phyloP scores from a whole-genome alignment of 225 moss, liverwort and hornwort species.

The Bryoerythrophyllum caledonicum region DNA sequence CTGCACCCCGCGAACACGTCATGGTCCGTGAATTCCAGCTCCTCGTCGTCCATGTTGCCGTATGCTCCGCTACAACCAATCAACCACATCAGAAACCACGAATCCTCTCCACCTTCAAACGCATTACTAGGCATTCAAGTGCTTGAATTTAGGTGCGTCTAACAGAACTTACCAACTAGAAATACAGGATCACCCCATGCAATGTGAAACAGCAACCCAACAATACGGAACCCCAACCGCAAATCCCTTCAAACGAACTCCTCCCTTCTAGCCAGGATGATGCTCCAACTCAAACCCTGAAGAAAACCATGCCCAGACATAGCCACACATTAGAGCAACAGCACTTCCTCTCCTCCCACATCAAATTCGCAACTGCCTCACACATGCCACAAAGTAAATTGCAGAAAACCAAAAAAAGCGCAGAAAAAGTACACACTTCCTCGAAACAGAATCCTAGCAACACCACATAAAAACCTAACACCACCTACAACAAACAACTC shows the following conservation, averaged over 20 bases:
- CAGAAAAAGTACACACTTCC: background rate
- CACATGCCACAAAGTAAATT: background rate
- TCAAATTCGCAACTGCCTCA: background rate
- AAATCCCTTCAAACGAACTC: background rate
- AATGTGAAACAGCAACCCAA: background rate
- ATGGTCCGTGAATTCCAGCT: slow-evolving; percentile 78
- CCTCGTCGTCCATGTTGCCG: slow-evolving; percentile 72
- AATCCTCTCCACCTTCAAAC: slow-evolving; percentile 3
- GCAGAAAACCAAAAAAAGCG: background rate
- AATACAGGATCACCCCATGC: slow-evolving; percentile 7
- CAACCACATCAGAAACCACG: background rate
- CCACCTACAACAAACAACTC: background rate
- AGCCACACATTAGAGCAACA: background rate
- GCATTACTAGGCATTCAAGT: background rate
- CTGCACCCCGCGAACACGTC: slow-evolving; percentile 66
- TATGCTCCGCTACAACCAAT: background rate
- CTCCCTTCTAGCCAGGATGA: background rate
- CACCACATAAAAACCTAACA: background rate
- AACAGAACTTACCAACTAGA: background rate
- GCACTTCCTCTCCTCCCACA: background rate
- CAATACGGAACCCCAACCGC: background rate
- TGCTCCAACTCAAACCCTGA: background rate
- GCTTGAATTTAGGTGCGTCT: too few relatives aligned
- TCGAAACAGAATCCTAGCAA: background rate
- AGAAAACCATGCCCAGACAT: background rate